Evolutionary conservation across 257 asterid species (phyloP).

Genomic region (Datura wrightii): DNA sequence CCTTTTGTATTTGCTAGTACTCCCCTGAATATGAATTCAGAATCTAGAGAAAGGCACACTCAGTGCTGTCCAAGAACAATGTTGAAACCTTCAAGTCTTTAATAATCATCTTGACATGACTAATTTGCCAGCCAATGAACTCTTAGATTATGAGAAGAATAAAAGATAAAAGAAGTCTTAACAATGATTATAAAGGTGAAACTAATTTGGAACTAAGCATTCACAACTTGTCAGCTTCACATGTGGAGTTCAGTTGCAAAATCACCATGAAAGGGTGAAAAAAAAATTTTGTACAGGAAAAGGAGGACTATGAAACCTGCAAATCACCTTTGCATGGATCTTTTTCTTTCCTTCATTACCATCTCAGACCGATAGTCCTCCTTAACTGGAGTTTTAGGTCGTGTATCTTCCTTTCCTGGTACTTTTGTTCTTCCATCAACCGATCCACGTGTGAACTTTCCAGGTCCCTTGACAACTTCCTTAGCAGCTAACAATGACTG

Average conservation of each 20-base stretch:
- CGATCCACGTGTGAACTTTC: constrained; percentile 40
- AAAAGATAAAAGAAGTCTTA: no score
- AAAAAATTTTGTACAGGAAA: neutral
- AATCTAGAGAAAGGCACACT: no score
- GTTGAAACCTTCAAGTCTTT: no score
- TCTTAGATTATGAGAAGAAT: no score
- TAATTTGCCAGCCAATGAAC: no score
- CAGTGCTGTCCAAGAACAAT: no score
- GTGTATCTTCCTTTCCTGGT: neutral
- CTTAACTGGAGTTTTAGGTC: neutral
- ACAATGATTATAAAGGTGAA: no score
- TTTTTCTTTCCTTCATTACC: neutral
- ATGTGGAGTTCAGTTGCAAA: neutral
- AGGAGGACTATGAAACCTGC: neutral
- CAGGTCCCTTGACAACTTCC: constrained; percentile 54
- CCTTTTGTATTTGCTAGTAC: no score
- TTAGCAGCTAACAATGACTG: constrained; percentile 41
- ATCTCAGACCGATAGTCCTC: constrained; percentile 16
- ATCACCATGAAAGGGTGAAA: neutral
- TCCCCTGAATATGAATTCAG: no score
- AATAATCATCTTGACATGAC: no score
- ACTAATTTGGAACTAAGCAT: neutral
- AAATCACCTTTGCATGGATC: neutral
- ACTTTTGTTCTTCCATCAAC: neutral
- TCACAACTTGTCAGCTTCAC: neutral